Evolutionary conservation across 2,329 filamentous ascomycete genomes (phyloP).

Genomic region (Verruconis gallopava): DNA sequence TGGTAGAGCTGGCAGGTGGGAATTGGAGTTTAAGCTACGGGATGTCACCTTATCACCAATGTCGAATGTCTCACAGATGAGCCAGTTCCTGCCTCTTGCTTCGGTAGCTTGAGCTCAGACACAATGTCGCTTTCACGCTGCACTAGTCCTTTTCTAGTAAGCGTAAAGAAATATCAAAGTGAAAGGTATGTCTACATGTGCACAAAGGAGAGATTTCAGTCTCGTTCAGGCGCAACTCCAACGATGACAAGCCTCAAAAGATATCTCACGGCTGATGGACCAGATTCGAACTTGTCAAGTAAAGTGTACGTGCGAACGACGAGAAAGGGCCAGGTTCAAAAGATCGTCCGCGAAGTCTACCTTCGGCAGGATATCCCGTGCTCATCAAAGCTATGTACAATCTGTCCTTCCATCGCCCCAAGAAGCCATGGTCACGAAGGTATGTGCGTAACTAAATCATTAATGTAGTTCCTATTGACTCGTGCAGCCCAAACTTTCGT

Average conservation of each 20-base stretch:
- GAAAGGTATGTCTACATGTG: not conserved
- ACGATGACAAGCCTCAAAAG: slow-evolving; percentile 53
- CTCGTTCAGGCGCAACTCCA: no score
- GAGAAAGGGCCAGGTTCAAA: slow-evolving; percentile 92
- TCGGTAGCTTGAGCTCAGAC: no score
- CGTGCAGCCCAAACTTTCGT: slow-evolving; percentile 64
- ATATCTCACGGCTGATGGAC: slow-evolving; percentile 38
- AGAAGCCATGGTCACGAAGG: slow-evolving; percentile 66
- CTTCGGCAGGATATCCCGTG: slow-evolving; percentile 94
- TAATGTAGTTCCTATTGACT: slow-evolving; percentile 5
- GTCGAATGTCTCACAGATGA: no score
- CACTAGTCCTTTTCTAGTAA: no score
- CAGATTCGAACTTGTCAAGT: slow-evolving; percentile 69
- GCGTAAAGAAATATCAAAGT: no score
- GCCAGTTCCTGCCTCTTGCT: no score
- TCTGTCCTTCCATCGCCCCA: slow-evolving; percentile 62
- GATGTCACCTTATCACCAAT: no score
- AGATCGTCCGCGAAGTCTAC: slow-evolving; percentile 95
- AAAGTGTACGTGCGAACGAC: slow-evolving; percentile 94
- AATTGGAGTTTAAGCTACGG: no score
- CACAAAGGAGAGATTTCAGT: not conserved
- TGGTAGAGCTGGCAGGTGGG: no score
- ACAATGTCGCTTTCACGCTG: no score
- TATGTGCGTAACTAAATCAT: no score
- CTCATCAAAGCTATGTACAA: slow-evolving; percentile 75